These are phyloP conservation scores for Pugionium dolabratum DNA, from an alignment of 345 rosid genomes.

Conservation along the genomic window DNA sequence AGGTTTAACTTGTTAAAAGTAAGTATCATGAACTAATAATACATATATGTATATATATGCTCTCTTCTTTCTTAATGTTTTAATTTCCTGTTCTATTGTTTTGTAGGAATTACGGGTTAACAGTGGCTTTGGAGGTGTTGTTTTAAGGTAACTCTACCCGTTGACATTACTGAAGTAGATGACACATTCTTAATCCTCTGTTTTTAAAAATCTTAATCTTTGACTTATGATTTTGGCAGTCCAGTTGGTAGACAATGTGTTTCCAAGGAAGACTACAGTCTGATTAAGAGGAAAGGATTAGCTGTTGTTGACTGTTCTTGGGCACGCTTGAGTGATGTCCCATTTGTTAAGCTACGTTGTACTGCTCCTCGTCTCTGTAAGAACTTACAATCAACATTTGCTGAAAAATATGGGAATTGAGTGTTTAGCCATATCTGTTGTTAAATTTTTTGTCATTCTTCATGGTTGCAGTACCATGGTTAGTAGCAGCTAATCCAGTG, in stretches of 20 bases:
- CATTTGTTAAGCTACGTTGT: conserved; percentile 87
- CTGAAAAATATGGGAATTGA: neutral
- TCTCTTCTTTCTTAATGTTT: conserved; percentile 2
- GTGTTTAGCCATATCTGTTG: neutral
- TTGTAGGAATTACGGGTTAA: conserved; percentile 85
- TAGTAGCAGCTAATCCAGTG: conserved; percentile 98
- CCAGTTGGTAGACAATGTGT: conserved; percentile 89
- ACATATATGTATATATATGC: neutral
- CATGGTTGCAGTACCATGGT: conserved; percentile 85
- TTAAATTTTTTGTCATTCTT: neutral
- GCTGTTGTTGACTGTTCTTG: conserved; percentile 99
- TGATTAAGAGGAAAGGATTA: conserved; percentile 79
- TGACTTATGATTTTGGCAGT: conserved; percentile 48
- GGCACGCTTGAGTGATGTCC: conserved; percentile 94
- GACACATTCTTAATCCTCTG: neutral
- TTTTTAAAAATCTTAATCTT: neutral
- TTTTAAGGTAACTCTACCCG: conserved; percentile 58
- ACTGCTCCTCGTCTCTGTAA: conserved; percentile 88
- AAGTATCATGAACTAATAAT: conserved; percentile 54
- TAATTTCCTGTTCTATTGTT: neutral
- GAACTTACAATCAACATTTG: conserved; percentile 38
- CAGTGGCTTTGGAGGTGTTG: conserved; percentile 85
- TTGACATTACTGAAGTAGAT: neutral
- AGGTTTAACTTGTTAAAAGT: conserved; percentile 89
- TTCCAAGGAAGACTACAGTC: conserved; percentile 77